These are phyloP conservation scores for Achaetomium macrosporum DNA, from an alignment of 2,329 filamentous ascomycete genomes.

Conservation along the genomic window DNA sequence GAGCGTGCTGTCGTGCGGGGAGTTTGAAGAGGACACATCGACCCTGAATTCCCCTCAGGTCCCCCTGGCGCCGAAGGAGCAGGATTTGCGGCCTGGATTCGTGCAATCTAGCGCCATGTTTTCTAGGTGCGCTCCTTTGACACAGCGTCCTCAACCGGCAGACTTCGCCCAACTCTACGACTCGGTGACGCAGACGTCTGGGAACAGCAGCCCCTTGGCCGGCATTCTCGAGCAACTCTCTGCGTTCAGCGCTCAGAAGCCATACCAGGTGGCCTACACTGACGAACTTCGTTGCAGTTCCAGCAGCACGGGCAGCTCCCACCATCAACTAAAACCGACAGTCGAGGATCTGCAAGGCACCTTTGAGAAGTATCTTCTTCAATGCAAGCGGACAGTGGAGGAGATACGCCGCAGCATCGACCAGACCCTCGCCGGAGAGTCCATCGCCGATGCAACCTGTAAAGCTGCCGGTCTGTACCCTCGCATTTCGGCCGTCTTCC, in stretches of 20 bases:
- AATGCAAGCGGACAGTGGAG: not conserved
- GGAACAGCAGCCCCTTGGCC: not conserved
- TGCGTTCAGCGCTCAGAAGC: not conserved
- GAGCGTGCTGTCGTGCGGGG: not conserved
- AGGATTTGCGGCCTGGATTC: not conserved
- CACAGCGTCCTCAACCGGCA: conserved; percentile 1
- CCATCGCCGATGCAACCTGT: not conserved
- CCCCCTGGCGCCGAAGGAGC: not conserved
- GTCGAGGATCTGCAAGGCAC: not conserved
- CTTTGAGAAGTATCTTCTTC: not conserved
- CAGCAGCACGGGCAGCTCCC: not conserved
- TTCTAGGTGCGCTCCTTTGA: conserved; percentile 3
- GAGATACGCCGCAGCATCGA: conserved; percentile 1
- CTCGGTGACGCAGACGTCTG: not conserved
- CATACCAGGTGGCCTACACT: conserved; percentile 12
- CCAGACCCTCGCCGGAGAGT: not conserved
- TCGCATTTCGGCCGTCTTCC: conserved; percentile 30
- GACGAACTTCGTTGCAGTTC: conserved; percentile 10
- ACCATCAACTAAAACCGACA: not conserved
- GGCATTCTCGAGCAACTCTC: conserved; percentile 6
- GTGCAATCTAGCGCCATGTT: conserved; percentile 2
- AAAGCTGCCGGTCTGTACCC: conserved; percentile 20
- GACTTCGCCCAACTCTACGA: conserved; percentile 1
- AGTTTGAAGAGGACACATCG: not conserved
- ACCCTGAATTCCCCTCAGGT: not conserved